Percentiles rank a stretch among this genome's conserved stretches.
These are phyloP conservation scores for Sarocladium oryzae DNA, from an alignment of 2,329 filamentous ascomycete species.

Conservation along the genomic window DNA sequence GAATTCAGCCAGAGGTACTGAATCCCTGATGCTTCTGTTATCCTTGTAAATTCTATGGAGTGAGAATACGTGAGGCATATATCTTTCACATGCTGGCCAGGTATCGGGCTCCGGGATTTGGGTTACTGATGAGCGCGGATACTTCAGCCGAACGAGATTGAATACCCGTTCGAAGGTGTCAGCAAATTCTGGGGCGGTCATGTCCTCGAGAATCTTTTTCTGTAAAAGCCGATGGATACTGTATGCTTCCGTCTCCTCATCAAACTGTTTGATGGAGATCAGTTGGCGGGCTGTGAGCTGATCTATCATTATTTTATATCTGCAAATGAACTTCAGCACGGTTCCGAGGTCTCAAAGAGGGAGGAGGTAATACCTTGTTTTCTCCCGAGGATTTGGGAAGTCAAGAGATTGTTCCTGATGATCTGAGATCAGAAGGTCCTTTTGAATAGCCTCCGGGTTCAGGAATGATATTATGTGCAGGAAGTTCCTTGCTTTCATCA, in stretches of 20 bases:
- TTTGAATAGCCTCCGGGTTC: not conserved
- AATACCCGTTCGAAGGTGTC: not conserved
- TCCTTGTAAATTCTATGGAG: constrained; percentile 1
- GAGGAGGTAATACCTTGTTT: not conserved
- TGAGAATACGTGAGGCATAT: constrained; percentile 6
- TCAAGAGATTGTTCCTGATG: not conserved
- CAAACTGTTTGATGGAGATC: not conserved
- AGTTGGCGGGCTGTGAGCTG: constrained; percentile 1
- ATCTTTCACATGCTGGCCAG: not conserved
- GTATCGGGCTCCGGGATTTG: not conserved
- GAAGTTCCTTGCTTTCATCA: constrained; percentile 6
- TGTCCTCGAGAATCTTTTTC: not conserved
- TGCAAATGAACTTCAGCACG: not conserved
- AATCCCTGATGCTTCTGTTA: not conserved
- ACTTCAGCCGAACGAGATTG: not conserved
- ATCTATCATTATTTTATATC: constrained; percentile 3
- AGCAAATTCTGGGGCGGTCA: not conserved
- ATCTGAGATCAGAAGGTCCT: not conserved
- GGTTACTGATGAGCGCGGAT: not conserved
- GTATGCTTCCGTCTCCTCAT: not conserved
- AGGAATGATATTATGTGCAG: constrained; percentile 1
- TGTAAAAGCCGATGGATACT: constrained; percentile 3
- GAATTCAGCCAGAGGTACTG: not conserved
- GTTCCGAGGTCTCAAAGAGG: not conserved
- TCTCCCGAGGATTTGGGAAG: not conserved